Conservation (phyloP, 768 basidiomycete genomes). For the Boletus fagicola region DNA sequence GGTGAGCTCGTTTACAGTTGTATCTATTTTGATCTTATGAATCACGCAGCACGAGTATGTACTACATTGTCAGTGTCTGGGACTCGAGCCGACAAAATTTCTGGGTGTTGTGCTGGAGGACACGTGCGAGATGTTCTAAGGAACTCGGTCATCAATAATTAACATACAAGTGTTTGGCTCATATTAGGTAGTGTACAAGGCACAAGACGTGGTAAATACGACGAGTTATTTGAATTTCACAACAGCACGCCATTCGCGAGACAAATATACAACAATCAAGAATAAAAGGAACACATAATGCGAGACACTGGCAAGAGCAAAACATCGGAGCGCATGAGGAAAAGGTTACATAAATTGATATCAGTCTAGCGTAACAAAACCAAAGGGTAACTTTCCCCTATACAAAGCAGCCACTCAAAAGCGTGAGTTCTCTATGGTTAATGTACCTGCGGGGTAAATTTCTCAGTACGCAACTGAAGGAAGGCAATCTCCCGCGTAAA, state of each 20-base stretch:
- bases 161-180: background rate
- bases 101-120: too few relatives aligned
- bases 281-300: background rate
- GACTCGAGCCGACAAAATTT: too few relatives aligned
- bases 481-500: slow-evolving; percentile 15
- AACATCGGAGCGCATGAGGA: slow-evolving; percentile 1
- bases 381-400: background rate
- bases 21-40: too few relatives aligned
- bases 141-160: too few relatives aligned
- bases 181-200: background rate
- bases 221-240: background rate
- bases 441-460: background rate
- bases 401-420: background rate
- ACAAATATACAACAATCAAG: background rate
- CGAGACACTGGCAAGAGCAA: background rate
- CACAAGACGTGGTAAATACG: background rate
- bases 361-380: slow-evolving; percentile 4
- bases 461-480: slow-evolving; percentile 23
- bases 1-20: too few relatives aligned
- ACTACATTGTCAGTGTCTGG: too few relatives aligned
- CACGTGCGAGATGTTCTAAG: too few relatives aligned
- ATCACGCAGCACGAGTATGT: too few relatives aligned
- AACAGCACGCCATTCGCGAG: background rate
- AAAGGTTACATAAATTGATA: slow-evolving; percentile 4
- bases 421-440: slow-evolving; percentile 1